phyloP scores from a whole-genome alignment of 2,329 filamentous ascomycete species.

The Phaeosphaeria sp. region DNA sequence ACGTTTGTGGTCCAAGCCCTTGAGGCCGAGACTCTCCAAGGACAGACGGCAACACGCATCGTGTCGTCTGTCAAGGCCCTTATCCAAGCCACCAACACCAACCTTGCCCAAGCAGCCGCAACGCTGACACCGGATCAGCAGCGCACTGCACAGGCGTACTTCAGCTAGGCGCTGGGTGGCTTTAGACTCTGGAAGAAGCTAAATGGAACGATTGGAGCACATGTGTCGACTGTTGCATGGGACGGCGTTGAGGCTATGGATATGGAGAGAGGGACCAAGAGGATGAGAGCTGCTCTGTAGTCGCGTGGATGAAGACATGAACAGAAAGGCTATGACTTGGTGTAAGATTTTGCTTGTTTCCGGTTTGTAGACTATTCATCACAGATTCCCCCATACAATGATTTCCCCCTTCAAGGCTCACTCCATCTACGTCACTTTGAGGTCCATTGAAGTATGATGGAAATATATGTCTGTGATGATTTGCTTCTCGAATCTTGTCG shows the following conservation, averaged over 20 bases:
- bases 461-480: not conserved
- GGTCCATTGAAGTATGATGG: not conserved
- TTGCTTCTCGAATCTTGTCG: not conserved
- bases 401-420: not conserved
- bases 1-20: constrained; percentile 85
- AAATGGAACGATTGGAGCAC: not conserved
- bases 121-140: constrained; percentile 82
- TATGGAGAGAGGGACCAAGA: not conserved
- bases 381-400: constrained; percentile 22
- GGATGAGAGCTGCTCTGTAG: not conserved
- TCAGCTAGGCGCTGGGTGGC: constrained; percentile 60
- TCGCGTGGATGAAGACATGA: not conserved
- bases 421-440: not conserved
- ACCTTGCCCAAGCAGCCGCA: constrained; percentile 76
- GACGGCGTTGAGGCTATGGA: constrained; percentile 4
- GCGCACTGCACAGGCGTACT: constrained; percentile 77
- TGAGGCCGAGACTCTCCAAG: constrained; percentile 87
- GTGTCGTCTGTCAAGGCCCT: constrained; percentile 80
- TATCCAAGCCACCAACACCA: constrained; percentile 73
- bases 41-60: constrained; percentile 78
- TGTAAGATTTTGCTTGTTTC: constrained; percentile 10
- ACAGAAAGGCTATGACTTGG: constrained; percentile 2
- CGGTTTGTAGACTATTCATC: constrained; percentile 14
- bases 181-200: constrained; percentile 1
- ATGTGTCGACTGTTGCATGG: constrained; percentile 7